A percentile compares a stretch with the other conserved stretches of the same genome.
phyloP scores from a whole-genome alignment of 2,329 filamentous ascomycete genomes.

The Penicillium vulpinum region DNA sequence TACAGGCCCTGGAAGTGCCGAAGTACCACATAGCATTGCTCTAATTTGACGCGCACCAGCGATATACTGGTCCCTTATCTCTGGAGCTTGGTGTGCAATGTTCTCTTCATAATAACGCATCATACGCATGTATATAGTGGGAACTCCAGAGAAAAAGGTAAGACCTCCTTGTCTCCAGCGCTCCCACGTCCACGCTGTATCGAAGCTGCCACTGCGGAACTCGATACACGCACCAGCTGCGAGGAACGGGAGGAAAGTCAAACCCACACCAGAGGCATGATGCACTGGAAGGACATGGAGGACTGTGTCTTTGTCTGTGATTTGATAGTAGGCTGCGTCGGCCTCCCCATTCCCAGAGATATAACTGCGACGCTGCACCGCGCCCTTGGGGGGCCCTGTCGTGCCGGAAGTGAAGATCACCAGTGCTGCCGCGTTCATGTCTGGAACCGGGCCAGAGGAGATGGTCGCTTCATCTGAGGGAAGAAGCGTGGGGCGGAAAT shows the following conservation, averaged over 20 bases:
- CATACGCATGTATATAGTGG: constrained; percentile 51
- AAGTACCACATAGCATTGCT: constrained; percentile 41
- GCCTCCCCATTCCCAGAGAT: constrained; percentile 25
- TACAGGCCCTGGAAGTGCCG: constrained; percentile 51
- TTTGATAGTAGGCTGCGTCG: constrained; percentile 39
- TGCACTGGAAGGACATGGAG: constrained; percentile 51
- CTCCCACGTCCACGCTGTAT: constrained; percentile 46
- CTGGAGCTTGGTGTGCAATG: constrained; percentile 27
- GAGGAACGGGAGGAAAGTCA: constrained; percentile 49
- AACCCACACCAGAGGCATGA: constrained; percentile 46
- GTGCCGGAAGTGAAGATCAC: constrained; percentile 44
- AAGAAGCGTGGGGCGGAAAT: constrained; percentile 14
- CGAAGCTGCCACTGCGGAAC: constrained; percentile 46
- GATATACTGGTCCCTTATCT: constrained; percentile 40
- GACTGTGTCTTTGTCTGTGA: constrained; percentile 34
- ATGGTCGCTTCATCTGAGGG: constrained; percentile 24
- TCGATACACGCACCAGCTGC: constrained; percentile 48
- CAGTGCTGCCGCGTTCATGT: constrained; percentile 34
- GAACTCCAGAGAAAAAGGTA: constrained; percentile 51
- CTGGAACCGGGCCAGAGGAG: constrained; percentile 30
- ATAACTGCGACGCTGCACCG: constrained; percentile 42
- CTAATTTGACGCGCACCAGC: constrained; percentile 34
- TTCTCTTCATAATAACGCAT: constrained; percentile 43
- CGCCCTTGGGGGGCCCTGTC: constrained; percentile 39
- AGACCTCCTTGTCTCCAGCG: constrained; percentile 43